A percentile compares a stretch with the other conserved stretches of the same genome.
Evolutionary conservation across 306 rosid species (phyloP).

Genomic region (Fagus crenata): DNA sequence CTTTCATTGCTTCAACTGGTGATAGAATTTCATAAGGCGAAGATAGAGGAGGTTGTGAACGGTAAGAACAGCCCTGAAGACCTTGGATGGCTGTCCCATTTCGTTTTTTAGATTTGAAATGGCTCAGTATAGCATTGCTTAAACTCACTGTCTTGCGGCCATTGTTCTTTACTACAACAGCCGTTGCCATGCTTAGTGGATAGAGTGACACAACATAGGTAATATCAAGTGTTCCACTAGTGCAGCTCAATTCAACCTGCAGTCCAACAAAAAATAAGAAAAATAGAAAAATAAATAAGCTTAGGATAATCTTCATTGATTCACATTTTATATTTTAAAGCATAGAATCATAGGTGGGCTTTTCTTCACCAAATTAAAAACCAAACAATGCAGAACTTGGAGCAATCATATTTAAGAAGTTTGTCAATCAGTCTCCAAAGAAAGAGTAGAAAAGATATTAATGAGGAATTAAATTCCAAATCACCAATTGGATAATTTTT

Average conservation of each 20-base stretch:
- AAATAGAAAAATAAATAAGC: background rate
- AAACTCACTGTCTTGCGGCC: constrained; percentile 59
- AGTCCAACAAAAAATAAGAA: too few species aligned
- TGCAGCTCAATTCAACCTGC: constrained; percentile 58
- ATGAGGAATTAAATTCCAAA: background rate
- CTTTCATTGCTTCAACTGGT: constrained; percentile 67
- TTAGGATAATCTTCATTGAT: background rate
- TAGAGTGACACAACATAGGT: constrained; percentile 75
- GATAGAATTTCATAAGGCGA: constrained; percentile 74
- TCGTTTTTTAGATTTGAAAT: constrained; percentile 69
- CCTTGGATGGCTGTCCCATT: constrained; percentile 78
- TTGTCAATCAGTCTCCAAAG: too few species aligned
- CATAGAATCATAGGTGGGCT: background rate
- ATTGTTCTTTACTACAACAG: constrained; percentile 68
- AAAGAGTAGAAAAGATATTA: too few species aligned
- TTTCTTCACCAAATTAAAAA: background rate
- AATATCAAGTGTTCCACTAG: constrained; percentile 52
- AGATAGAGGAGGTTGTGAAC: constrained; percentile 65
- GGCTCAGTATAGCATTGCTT: constrained; percentile 72
- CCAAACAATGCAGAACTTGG: background rate
- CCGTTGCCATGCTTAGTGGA: constrained; percentile 89
- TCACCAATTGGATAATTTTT: background rate
- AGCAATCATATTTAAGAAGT: background rate
- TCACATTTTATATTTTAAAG: background rate
- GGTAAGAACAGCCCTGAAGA: constrained; percentile 63